phyloP scores from a whole-genome alignment of 2,329 filamentous ascomycete species.

The Magnaporthales sp. region DNA sequence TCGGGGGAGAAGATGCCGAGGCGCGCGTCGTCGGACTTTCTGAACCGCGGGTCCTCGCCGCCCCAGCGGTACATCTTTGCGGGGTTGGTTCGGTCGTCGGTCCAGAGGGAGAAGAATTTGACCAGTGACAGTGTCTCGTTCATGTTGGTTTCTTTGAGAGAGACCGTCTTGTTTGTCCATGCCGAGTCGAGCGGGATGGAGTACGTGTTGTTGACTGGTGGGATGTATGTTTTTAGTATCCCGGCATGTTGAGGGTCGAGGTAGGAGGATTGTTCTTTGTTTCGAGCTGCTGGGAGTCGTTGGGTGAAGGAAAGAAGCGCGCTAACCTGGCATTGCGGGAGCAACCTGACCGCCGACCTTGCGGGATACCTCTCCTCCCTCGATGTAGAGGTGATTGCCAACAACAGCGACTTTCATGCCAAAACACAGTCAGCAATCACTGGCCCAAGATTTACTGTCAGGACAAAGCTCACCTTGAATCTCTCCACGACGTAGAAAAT shows the following conservation, averaged over 20 bases:
- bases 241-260: too few species aligned
- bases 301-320: background rate
- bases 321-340: background rate
- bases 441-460: background rate
- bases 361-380: slow-evolving; percentile 1
- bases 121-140: background rate
- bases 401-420: background rate
- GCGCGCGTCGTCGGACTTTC: background rate
- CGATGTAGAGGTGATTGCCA: slow-evolving; percentile 5
- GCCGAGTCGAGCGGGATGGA: background rate
- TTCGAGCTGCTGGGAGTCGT: background rate
- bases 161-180: slow-evolving; percentile 1
- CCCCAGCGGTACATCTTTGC: slow-evolving; percentile 4
- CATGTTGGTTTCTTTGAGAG: background rate
- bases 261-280: background rate
- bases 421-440: background rate
- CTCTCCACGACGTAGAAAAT: background rate
- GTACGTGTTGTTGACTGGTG: slow-evolving; percentile 1
- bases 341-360: background rate
- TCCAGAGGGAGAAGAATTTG: background rate
- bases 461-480: background rate
- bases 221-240: too few species aligned
- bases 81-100: background rate
- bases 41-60: background rate
- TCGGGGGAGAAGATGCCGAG: background rate